Percentiles rank a stretch among this genome's conserved stretches.
Evolutionary conservation across 805 yeast species (phyloP).

Genomic region (Myxozyma monticola): DNA sequence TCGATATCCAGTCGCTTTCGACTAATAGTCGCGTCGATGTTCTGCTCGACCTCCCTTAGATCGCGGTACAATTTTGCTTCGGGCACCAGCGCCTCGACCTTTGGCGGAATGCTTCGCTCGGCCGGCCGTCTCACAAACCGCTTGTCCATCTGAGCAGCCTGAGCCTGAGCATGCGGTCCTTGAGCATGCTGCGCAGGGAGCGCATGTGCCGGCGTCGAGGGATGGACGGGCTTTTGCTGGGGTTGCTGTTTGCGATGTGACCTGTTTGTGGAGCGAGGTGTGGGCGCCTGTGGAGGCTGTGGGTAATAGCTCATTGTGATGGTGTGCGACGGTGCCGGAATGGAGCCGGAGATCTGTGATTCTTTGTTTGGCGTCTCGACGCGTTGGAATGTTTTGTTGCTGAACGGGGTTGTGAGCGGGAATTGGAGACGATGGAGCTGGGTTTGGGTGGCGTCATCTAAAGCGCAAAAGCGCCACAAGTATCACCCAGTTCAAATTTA

Average conservation of each 20-base stretch:
- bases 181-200: slow-evolving; percentile 34
- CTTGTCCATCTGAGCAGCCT: slow-evolving; percentile 25
- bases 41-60: slow-evolving; percentile 76
- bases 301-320: slow-evolving; percentile 10
- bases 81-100: slow-evolving; percentile 53
- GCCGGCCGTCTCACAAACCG: slow-evolving; percentile 47
- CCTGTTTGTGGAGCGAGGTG: background rate
- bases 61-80: slow-evolving; percentile 72
- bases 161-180: slow-evolving; percentile 17
- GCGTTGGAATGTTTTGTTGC: too few relatives aligned
- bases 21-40: slow-evolving; percentile 75
- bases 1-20: slow-evolving; percentile 84
- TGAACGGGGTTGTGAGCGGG: too few relatives aligned
- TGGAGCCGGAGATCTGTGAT: too few relatives aligned
- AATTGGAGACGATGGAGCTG: too few relatives aligned
- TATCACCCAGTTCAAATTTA: too few relatives aligned
- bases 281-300: slow-evolving; percentile 1
- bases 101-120: slow-evolving; percentile 52
- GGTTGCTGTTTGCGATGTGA: slow-evolving; percentile 11
- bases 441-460: too few relatives aligned
- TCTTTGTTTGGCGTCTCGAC: too few relatives aligned
- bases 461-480: too few relatives aligned
- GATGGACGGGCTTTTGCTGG: slow-evolving; percentile 1
- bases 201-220: slow-evolving; percentile 5
- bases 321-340: too few relatives aligned